Conservation (phyloP, 768 basidiomycete genomes). For the Sistotremastrum niveocremeum region DNA sequence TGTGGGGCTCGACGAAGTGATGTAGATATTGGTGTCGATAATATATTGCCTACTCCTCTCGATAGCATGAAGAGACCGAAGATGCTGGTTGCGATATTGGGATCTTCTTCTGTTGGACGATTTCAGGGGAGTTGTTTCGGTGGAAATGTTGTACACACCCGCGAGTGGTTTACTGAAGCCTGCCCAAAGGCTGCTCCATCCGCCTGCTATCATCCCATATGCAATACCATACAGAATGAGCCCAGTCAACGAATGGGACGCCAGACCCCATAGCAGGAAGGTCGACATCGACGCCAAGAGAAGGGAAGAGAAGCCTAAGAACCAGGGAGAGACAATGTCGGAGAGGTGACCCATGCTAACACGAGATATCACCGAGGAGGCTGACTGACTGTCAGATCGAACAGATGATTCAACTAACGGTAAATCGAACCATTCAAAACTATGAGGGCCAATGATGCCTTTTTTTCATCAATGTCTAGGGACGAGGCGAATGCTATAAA, state of each 20-base stretch:
- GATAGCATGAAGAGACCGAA: slow-evolving; percentile 15
- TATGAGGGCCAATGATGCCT: slow-evolving; percentile 13
- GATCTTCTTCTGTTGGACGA: slow-evolving; percentile 15
- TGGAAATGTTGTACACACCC: slow-evolving; percentile 8
- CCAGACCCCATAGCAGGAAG: slow-evolving; percentile 19
- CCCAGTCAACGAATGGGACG: slow-evolving; percentile 14
- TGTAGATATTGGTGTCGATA: slow-evolving; percentile 18
- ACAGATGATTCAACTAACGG: not conserved
- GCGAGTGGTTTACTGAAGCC: slow-evolving; percentile 15
- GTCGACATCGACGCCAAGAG: slow-evolving; percentile 12
- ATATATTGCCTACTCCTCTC: slow-evolving; percentile 19
- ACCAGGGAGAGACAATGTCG: slow-evolving; percentile 16
- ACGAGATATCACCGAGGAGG: slow-evolving; percentile 12
- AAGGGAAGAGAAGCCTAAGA: slow-evolving; percentile 11
- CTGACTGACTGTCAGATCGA: slow-evolving; percentile 2
- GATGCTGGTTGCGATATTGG: slow-evolving; percentile 11
- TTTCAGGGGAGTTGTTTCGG: not conserved
- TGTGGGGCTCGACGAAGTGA: slow-evolving; percentile 2
- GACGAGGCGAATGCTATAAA: slow-evolving; percentile 14
- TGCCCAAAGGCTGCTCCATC: slow-evolving; percentile 17
- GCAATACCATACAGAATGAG: slow-evolving; percentile 14
- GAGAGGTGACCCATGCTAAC: slow-evolving; percentile 15
- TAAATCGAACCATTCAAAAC: slow-evolving; percentile 14
- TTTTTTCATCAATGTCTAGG: slow-evolving; percentile 10
- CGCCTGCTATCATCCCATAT: slow-evolving; percentile 15